These are phyloP conservation scores for Penicillium griseofulvum DNA, from an alignment of 2,329 filamentous ascomycete genomes.

Conservation along the genomic window DNA sequence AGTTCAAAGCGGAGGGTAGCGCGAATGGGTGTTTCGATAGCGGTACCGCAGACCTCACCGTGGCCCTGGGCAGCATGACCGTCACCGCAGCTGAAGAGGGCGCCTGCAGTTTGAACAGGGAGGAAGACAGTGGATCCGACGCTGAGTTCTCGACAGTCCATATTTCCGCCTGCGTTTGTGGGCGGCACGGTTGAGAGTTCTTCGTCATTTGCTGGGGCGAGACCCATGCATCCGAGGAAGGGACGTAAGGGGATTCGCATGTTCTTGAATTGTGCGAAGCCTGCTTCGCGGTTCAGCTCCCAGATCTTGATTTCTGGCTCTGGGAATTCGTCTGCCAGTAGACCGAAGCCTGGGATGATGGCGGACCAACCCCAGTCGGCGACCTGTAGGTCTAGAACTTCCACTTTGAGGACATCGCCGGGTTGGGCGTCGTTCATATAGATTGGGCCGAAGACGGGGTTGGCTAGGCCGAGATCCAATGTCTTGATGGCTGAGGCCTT, in stretches of 20 bases:
- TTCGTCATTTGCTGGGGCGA: constrained; percentile 48
- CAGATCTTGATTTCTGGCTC: constrained; percentile 50
- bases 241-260: constrained; percentile 52
- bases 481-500: constrained; percentile 40
- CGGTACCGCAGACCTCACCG: constrained; percentile 57
- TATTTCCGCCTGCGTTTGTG: constrained; percentile 53
- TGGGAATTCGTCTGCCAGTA: constrained; percentile 50
- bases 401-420: constrained; percentile 53
- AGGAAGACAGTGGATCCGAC: constrained; percentile 50
- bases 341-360: constrained; percentile 52
- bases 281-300: constrained; percentile 42
- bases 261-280: constrained; percentile 48
- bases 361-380: constrained; percentile 54
- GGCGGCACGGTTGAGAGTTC: constrained; percentile 53
- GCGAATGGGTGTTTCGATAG: constrained; percentile 54
- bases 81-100: constrained; percentile 55
- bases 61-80: constrained; percentile 56
- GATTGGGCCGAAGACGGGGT: constrained; percentile 54
- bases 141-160: constrained; percentile 53
- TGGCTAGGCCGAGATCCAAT: constrained; percentile 45
- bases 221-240: constrained; percentile 54
- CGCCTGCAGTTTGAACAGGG: constrained; percentile 51
- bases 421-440: constrained; percentile 50
- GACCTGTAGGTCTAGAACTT: constrained; percentile 48
- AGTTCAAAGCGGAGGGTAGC: constrained; percentile 51